These are phyloP conservation scores for Ceratocystis cubensis DNA, from an alignment of 2,329 filamentous ascomycete species.

Conservation along the genomic window DNA sequence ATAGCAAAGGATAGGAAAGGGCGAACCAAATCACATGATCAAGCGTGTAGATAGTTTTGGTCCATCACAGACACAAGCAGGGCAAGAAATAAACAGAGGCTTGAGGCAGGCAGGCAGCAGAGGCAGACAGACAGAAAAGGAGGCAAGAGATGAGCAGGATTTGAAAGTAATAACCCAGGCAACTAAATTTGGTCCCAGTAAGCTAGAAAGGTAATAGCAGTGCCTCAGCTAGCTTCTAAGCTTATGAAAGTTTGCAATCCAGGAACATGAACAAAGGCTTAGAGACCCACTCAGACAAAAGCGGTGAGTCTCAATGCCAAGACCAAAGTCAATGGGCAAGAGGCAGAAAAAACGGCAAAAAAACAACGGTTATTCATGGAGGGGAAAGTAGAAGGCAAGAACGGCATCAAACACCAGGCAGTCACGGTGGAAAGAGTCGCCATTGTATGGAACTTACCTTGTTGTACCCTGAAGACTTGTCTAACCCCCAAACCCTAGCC, in stretches of 20 bases:
- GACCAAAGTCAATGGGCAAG: not conserved
- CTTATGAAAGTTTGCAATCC: not conserved
- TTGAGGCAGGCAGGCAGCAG: not conserved
- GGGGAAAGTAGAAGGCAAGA: not conserved
- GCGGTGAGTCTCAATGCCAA: not conserved
- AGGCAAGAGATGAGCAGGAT: too few relatives aligned
- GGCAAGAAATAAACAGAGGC: not conserved
- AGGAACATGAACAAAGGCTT: not conserved
- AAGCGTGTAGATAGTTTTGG: slow-evolving; percentile 6
- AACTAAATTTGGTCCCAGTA: not conserved
- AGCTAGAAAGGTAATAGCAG: not conserved
- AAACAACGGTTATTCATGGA: not conserved
- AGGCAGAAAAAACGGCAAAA: slow-evolving; percentile 13
- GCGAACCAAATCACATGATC: too few relatives aligned
- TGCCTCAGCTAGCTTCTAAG: not conserved
- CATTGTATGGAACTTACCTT: not conserved
- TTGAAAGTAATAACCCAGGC: not conserved
- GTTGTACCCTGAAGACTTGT: not conserved
- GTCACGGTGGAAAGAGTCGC: not conserved
- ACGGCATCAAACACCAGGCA: not conserved
- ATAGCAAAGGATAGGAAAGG: not conserved
- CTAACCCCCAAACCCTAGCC: slow-evolving; percentile 10
- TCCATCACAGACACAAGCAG: not conserved
- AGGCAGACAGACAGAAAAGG: not conserved
- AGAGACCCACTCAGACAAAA: not conserved